phyloP scores from a whole-genome alignment of 305 asterid genomes.

The Solanum aculeatissimum region DNA sequence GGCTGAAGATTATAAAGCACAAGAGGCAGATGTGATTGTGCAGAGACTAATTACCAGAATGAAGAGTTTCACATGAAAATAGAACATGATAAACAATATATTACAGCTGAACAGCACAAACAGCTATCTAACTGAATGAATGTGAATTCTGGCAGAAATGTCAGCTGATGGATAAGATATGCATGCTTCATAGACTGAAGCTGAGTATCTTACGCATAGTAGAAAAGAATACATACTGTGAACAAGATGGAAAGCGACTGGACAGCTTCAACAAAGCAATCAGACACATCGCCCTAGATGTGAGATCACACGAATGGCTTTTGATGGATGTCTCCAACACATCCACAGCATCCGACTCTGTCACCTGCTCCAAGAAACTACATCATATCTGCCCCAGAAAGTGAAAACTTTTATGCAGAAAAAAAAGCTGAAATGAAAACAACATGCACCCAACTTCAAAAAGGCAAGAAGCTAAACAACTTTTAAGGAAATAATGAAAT shows the following conservation, averaged over 20 bases:
- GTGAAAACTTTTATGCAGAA: neutral
- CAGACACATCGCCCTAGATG: conserved; percentile 85
- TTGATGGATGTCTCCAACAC: conserved; percentile 63
- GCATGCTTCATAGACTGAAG: neutral
- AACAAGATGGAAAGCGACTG: conserved; percentile 78
- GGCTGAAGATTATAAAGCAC: neutral
- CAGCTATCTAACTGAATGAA: neutral
- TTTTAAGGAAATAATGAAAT: neutral
- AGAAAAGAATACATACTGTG: conserved; percentile 46
- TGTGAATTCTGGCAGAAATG: neutral
- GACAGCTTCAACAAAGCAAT: conserved; percentile 90
- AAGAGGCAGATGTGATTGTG: neutral
- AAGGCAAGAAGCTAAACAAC: neutral
- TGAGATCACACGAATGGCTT: conserved; percentile 60
- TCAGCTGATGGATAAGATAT: neutral
- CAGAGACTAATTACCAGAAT: neutral
- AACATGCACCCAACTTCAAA: neutral
- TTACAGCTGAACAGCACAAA: neutral
- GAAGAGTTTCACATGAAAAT: neutral
- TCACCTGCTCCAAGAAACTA: conserved; percentile 54
- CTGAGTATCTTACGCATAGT: neutral
- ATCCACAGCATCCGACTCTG: conserved; percentile 85
- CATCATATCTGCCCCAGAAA: neutral
- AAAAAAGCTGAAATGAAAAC: neutral
- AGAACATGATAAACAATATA: neutral